These are phyloP conservation scores for Wickerhamomyces canadensis DNA, from an alignment of 805 yeast species.

Conservation along the genomic window DNA sequence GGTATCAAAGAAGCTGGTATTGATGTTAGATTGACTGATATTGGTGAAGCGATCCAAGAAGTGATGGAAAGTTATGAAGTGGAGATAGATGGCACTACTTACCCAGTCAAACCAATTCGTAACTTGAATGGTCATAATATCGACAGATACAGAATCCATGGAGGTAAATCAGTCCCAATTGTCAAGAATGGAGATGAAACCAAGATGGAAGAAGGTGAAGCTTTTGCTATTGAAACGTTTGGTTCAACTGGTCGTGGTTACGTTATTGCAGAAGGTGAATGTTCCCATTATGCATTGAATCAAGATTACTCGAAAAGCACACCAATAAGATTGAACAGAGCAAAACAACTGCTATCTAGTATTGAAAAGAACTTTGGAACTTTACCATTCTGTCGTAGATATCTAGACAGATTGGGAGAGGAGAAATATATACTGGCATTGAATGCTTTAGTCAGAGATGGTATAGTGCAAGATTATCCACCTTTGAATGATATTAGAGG, in stretches of 20 bases:
- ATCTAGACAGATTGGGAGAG: constrained; percentile 86
- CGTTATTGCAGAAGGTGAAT: constrained; percentile 82
- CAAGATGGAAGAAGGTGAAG: constrained; percentile 98
- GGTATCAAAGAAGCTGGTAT: constrained; percentile 93
- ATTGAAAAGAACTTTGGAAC: constrained; percentile 88
- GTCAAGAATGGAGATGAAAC: constrained; percentile 90
- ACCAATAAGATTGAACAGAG: constrained; percentile 56
- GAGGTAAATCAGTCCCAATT: constrained; percentile 95
- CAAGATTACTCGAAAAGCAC: constrained; percentile 38
- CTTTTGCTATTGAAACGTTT: constrained; percentile 96
- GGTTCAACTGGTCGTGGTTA: constrained; percentile 96
- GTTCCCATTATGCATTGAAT: constrained; percentile 83
- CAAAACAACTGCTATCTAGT: constrained; percentile 59
- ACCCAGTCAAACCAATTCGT: constrained; percentile 83
- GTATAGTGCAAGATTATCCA: constrained; percentile 89
- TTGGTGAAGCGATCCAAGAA: constrained; percentile 94
- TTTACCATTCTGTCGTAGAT: constrained; percentile 93
- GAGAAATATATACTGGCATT: constrained; percentile 86
- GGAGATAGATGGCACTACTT: constrained; percentile 79
- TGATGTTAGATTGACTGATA: constrained; percentile 90
- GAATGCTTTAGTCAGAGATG: constrained; percentile 77
- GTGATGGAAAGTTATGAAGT: constrained; percentile 96
- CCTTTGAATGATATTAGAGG: constrained; percentile 84
- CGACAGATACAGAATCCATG: constrained; percentile 78
- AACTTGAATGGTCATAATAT: constrained; percentile 95